These are phyloP conservation scores for Mentha longifolia DNA, from an alignment of 257 asterid genomes.

Conservation along the genomic window DNA sequence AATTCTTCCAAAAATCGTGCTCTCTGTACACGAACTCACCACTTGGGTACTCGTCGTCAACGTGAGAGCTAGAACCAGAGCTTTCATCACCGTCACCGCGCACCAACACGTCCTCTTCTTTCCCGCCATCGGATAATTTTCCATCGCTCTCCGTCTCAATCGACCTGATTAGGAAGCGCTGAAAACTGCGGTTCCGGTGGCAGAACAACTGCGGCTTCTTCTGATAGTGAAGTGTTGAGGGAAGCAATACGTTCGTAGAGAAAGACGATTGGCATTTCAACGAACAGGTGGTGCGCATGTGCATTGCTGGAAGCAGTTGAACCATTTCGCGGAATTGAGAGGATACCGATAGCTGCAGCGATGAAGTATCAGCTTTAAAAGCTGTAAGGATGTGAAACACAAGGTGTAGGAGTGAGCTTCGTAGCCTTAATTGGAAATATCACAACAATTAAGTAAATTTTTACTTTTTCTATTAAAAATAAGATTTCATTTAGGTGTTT, in stretches of 20 bases:
- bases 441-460: too few relatives aligned
- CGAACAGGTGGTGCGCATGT: slow-evolving; percentile 53
- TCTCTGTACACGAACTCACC: slow-evolving; percentile 80
- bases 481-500: too few relatives aligned
- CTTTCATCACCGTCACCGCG: slow-evolving; percentile 42
- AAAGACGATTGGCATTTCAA: slow-evolving; percentile 40
- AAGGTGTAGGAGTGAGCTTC: slow-evolving; percentile 38
- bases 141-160: slow-evolving; percentile 55
- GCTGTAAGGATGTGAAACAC: slow-evolving; percentile 18
- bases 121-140: slow-evolving; percentile 35
- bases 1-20: slow-evolving; percentile 61
- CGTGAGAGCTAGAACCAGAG: slow-evolving; percentile 22
- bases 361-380: background rate
- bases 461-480: too few relatives aligned
- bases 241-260: slow-evolving; percentile 33
- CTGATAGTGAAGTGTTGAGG: slow-evolving; percentile 8
- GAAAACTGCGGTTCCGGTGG: slow-evolving; percentile 20
- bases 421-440: background rate
- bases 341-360: background rate
- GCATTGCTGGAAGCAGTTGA: slow-evolving; percentile 46
- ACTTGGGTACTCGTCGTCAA: slow-evolving; percentile 59
- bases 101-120: slow-evolving; percentile 27
- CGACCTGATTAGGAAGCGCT: slow-evolving; percentile 46
- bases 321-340: slow-evolving; percentile 27
- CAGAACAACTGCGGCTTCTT: slow-evolving; percentile 24